phyloP scores from a whole-genome alignment of 169 alveolate genomes.

The Plasmodium gallinaceum region DNA sequence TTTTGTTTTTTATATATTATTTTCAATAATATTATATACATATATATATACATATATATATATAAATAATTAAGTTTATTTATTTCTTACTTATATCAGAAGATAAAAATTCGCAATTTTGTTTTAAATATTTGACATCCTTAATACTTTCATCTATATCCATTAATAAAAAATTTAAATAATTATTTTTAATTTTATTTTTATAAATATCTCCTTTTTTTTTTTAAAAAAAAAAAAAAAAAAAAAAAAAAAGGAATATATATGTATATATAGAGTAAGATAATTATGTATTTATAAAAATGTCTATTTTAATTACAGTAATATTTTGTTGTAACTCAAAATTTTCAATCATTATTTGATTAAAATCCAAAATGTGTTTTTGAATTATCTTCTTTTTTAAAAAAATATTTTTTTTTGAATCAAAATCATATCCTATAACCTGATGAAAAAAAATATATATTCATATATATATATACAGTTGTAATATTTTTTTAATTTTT shows the following conservation, averaged over 20 bases:
- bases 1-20: neutral
- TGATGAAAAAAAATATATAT: constrained; percentile 4
- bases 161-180: constrained; percentile 36
- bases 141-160: constrained; percentile 59
- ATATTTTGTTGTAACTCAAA: constrained; percentile 42
- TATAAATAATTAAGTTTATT: neutral
- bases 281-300: neutral
- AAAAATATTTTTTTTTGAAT: constrained; percentile 47
- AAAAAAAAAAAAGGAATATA: neutral
- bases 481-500: neutral
- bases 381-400: constrained; percentile 55
- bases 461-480: neutral
- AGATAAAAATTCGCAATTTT: constrained; percentile 49
- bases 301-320: constrained; percentile 15
- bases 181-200: constrained; percentile 56
- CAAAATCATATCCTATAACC: constrained; percentile 65
- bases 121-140: constrained; percentile 57
- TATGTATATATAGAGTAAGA: neutral
- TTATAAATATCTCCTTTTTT: constrained; percentile 40
- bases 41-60: neutral
- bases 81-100: constrained; percentile 51
- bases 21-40: neutral
- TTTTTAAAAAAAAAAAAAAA: constrained; percentile 9
- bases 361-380: constrained; percentile 31
- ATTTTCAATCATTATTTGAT: constrained; percentile 37